Percentiles rank a stretch among this genome's conserved stretches.
Conservation (phyloP, 2,329 filamentous ascomycete species). For the Aspergillus texensis region DNA sequence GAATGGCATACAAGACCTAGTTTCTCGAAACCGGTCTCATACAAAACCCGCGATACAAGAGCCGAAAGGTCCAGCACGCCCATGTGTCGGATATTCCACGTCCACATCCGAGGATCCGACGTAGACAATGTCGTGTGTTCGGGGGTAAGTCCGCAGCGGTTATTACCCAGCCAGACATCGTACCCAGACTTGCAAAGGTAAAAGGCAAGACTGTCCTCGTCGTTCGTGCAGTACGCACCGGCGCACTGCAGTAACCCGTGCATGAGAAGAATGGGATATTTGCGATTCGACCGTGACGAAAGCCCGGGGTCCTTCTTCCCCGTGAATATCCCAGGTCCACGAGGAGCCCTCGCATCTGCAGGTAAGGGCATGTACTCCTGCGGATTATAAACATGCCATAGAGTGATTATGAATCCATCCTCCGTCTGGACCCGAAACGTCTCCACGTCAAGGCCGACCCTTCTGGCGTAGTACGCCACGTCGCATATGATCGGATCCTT, state of each 20-base stretch:
- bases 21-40: conserved; percentile 80
- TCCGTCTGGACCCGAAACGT: conserved; percentile 85
- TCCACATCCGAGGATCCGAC: conserved; percentile 88
- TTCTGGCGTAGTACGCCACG: conserved; percentile 79
- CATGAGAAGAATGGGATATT: conserved; percentile 81
- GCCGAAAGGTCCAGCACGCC: conserved; percentile 85
- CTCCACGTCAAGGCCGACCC: conserved; percentile 86
- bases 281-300: conserved; percentile 22
- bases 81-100: conserved; percentile 95
- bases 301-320: conserved; percentile 36
- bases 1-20: conserved; percentile 84
- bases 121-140: conserved; percentile 72
- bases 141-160: conserved; percentile 82
- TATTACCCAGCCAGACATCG: conserved; percentile 95
- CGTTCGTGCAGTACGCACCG: conserved; percentile 86
- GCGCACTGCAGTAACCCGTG: conserved; percentile 87
- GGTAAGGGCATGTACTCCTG: conserved; percentile 66
- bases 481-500: conserved; percentile 78
- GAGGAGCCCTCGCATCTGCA: conserved; percentile 44
- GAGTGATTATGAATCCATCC: conserved; percentile 85
- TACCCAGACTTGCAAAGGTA: conserved; percentile 90
- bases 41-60: conserved; percentile 75
- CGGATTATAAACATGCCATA: conserved; percentile 90
- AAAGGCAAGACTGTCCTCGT: conserved; percentile 87
- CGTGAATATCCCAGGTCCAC: conserved; percentile 66